phyloP scores from a whole-genome alignment of 192 early-diverging fungal species.

The Piromyces sp. region DNA sequence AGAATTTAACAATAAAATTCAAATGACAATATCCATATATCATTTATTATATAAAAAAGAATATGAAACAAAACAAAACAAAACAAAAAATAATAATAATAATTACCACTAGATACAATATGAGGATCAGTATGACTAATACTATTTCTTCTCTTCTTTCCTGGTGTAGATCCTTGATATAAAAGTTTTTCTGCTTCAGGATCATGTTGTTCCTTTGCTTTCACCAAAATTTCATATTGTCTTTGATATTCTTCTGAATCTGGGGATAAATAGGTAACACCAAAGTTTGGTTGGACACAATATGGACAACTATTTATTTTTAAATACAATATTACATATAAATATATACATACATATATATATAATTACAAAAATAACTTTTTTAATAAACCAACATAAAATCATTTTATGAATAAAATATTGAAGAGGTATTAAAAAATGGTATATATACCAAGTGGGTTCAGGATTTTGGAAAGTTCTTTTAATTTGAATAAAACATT shows the following conservation, averaged over 20 bases:
- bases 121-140: conserved; percentile 33
- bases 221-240: conserved; percentile 1
- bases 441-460: conserved; percentile 19
- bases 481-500: conserved; percentile 93
- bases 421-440: neutral
- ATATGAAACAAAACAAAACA: too few relatives aligned
- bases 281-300: conserved; percentile 73
- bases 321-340: too few relatives aligned
- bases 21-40: too few relatives aligned
- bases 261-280: conserved; percentile 50
- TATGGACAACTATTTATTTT: conserved; percentile 49
- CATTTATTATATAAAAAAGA: too few relatives aligned
- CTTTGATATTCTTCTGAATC: conserved; percentile 9
- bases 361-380: neutral
- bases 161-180: conserved; percentile 6
- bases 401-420: too few relatives aligned
- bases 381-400: too few relatives aligned
- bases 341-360: too few relatives aligned
- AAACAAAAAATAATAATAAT: too few relatives aligned
- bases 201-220: neutral
- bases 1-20: too few relatives aligned
- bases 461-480: conserved; percentile 49
- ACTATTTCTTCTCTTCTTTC: neutral
- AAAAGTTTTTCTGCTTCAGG: conserved; percentile 3
- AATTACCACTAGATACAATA: conserved; percentile 47